Evolutionary conservation across 768 basidiomycete species (phyloP).

Genomic region (Lyophyllum decastes): DNA sequence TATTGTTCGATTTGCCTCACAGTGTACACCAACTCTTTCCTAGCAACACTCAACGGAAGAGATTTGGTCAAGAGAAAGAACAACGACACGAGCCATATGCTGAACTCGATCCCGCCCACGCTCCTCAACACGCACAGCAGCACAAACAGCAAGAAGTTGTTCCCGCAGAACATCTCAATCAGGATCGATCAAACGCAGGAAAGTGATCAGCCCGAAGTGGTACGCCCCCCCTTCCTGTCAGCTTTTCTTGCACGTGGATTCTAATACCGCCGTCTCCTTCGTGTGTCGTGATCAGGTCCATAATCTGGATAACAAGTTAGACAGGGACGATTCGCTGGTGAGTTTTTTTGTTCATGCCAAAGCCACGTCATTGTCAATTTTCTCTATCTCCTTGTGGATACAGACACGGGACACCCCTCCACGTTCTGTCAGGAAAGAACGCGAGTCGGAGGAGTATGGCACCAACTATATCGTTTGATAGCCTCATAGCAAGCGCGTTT

Average conservation of each 20-base stretch:
- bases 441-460: background rate
- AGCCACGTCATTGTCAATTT: background rate
- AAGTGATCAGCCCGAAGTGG: background rate
- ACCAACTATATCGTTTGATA: background rate
- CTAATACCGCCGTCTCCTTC: background rate
- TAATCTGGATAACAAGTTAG: background rate
- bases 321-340: background rate
- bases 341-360: background rate
- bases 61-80: constrained; percentile 32
- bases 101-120: constrained; percentile 31
- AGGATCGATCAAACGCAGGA: constrained; percentile 34
- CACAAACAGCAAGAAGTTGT: constrained; percentile 10
- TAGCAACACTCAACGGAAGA: constrained; percentile 54
- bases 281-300: background rate
- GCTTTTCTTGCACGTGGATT: background rate
- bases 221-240: background rate
- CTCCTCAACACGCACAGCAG: constrained; percentile 20
- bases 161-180: constrained; percentile 33
- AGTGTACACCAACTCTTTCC: constrained; percentile 55
- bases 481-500: no score
- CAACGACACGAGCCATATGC: constrained; percentile 32
- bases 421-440: background rate
- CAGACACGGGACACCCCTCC: background rate
- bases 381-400: background rate
- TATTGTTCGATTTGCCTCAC: background rate